Base-by-base conservation (phyloP, 2,329 filamentous ascomycete species). In the Emericellopsis cladophorae region DNA sequence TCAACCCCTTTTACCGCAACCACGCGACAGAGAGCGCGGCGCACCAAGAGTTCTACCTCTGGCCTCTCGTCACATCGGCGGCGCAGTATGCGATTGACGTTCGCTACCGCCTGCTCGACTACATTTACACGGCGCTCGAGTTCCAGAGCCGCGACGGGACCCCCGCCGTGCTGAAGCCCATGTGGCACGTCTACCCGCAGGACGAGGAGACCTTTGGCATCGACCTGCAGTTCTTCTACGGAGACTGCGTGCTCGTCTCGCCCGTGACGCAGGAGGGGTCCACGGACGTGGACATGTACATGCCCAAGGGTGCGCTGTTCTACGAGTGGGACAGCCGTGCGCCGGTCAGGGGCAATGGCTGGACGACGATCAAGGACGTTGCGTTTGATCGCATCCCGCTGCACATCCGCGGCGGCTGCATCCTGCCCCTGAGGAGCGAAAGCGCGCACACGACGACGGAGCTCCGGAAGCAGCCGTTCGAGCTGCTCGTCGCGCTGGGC, bases 51-150 rank as follows among this genome's bases (percentile, higher is more conserved):
- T 82, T 81, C 33, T 90, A 88, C 58, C 71, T 66, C 37, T 88
- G 81, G 79, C 61, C 66, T 0, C 58, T 65, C 2, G 81, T 84
- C 5, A 66, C 81, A 0, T 60, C 69, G 9, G 79, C 81, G 0
- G 81, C 81, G 0, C 72, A 70, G 42, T 79, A 75, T 43, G 81
- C 78, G n/a, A 86, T 89, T 49, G 71, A 72, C 24, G 77, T 79
- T 37, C 73, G 84, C n/a, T 89, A 89, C 62, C 70, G 74, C 29
- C 66, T 89, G 15, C 67, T 90, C n/a, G 84, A 88, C 51, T 89
- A 89, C 61, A 68, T 85, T 44, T 89, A 90, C 65, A 88, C 84
- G 1, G 75, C 78, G 1, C 66, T 87, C 49, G 66, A 78, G 53
- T 60, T 63, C 42, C 74, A 84, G 54, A 71, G 67, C 26, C 51